Evolutionary conservation across 83 land plant genomes (phyloP), one percentile per base, ranked within the genome.

Genomic region (Picea abies): DNA sequence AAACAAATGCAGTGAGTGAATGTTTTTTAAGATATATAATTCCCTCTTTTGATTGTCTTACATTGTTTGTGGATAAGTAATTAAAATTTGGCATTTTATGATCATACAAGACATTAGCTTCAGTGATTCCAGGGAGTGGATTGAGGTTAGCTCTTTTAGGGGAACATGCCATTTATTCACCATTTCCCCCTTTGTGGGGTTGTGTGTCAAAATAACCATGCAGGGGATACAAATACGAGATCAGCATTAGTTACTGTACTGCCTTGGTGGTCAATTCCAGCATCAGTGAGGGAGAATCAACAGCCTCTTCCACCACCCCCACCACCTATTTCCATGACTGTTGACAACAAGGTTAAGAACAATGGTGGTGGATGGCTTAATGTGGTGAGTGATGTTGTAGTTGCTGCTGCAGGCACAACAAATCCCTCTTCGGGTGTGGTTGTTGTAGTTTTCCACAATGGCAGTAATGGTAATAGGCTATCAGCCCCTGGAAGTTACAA

Each of bases 141-240:
- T 97, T 81, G 89, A 88, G 84, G 88, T 97, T 8, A 95, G 99
- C 85, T 92, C 99, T 12, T 93, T 95, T 32, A 89, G 96, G 84
- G 99, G 99, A 23, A 97, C 99, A 82, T 92, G 90, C 86, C 99
- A 97, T 85, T 78, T 97, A 20, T 97, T 93, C 85, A 89, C 93
- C 66, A 86, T 97, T 63, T 92, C 97, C 44, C 96, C 94, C 37
- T 84, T 84, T 56, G 94, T n/a, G 96, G 92, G 26, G 58, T 71
- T 0, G 87, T 89, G 60, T 82, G 81, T 39, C 64, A 82, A 61
- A 87, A 80, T 2, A 80, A 84, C 44, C 76, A 86, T 80, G 16
- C n/a, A n/a, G n/a, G 15, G 58, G 3, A 56, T 56, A 60, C 84
- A 63, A 56, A 15, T 56, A 56, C 12, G 58, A 56, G 58, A 32